These are phyloP conservation scores for Pyrenula massariospora DNA, from an alignment of 495 filamentous ascomycete species.

Conservation along the genomic window DNA sequence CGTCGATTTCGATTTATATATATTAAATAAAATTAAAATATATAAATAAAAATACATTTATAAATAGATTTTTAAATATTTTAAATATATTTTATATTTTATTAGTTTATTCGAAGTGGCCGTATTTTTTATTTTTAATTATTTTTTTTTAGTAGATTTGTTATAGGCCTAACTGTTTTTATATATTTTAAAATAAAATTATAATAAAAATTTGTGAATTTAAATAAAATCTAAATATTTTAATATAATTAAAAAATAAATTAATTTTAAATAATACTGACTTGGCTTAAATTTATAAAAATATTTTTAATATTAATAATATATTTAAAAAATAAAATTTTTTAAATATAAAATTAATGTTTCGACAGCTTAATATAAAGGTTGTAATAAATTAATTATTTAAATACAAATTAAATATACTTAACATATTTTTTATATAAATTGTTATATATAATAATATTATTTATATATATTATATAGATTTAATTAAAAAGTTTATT, in stretches of 20 bases:
- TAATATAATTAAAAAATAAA: background rate
- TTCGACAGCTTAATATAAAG: background rate
- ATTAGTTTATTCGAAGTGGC: background rate
- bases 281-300: background rate
- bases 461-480: background rate
- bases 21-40: background rate
- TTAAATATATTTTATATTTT: background rate
- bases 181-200: background rate
- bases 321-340: background rate
- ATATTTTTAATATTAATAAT: background rate
- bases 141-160: background rate
- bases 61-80: background rate
- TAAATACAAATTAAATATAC: background rate
- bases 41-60: background rate
- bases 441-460: background rate
- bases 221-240: background rate
- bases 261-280: background rate
- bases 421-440: background rate
- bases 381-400: background rate
- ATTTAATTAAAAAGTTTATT: background rate
- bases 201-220: background rate
- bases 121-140: background rate
- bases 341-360: background rate
- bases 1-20: background rate
- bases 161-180: background rate